A percentile compares a stretch with the other conserved stretches of the same genome.
These are phyloP conservation scores for Wickerhamiella kurtzmanii DNA, from an alignment of 805 yeast genomes.

Conservation along the genomic window DNA sequence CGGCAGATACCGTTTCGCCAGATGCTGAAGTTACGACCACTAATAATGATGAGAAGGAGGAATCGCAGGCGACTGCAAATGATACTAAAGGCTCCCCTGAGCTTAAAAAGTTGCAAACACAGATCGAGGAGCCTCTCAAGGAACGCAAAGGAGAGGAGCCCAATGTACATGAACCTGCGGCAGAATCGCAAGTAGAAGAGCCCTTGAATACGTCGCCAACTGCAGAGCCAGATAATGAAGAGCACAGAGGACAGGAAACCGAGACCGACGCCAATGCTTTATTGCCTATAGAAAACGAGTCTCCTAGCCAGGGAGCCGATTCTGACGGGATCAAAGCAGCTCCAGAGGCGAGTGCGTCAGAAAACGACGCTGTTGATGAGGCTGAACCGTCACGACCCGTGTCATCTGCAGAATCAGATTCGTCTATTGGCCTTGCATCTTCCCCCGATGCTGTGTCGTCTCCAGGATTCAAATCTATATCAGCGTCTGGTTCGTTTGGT, in stretches of 20 bases:
- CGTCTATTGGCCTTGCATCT: no score
- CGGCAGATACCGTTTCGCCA: no score
- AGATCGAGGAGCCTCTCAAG: not conserved
- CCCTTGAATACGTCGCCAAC: not conserved
- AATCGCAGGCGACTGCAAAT: not conserved
- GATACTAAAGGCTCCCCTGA: not conserved
- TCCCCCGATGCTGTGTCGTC: no score
- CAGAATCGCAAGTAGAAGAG: not conserved
- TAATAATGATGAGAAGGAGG: not conserved
- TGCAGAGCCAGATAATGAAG: not conserved
- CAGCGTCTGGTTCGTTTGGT: no score
- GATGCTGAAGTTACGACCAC: not conserved
- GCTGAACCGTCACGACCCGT: no score
- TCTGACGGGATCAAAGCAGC: no score
- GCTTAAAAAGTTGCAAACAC: not conserved
- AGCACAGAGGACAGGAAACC: not conserved
- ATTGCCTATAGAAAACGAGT: not conserved
- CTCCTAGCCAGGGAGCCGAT: not conserved
- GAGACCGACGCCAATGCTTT: not conserved
- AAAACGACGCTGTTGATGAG: not conserved
- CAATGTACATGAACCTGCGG: constrained; percentile 1
- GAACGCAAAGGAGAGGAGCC: not conserved
- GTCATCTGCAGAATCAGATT: no score
- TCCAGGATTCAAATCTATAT: no score
- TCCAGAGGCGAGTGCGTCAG: not conserved